phyloP scores from a whole-genome alignment of 148 eudicot genomes.

The Gaultheria prostrata region DNA sequence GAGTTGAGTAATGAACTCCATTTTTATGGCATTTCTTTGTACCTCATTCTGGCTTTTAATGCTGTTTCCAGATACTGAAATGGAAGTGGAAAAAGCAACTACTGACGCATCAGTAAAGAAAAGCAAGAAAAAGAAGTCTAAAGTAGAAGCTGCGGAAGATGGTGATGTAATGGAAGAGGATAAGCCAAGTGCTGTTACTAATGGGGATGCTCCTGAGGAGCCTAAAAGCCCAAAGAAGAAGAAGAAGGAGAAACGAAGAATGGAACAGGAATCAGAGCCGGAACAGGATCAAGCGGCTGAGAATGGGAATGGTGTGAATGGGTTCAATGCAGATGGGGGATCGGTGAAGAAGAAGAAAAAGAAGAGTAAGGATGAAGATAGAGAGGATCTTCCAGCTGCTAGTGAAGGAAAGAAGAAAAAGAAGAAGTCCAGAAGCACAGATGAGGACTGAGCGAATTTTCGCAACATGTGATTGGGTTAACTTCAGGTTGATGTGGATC shows the following conservation, averaged over 20 bases:
- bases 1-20: not conserved
- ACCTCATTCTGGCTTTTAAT: not conserved
- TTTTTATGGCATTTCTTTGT: not conserved
- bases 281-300: constrained; percentile 24
- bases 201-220: constrained; percentile 47
- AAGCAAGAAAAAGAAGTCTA: constrained; percentile 76
- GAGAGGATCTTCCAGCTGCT: constrained; percentile 35
- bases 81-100: constrained; percentile 51
- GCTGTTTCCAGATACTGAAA: constrained; percentile 40
- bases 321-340: constrained; percentile 26
- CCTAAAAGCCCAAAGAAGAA: constrained; percentile 58
- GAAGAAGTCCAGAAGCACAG: constrained; percentile 51
- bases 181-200: constrained; percentile 25
- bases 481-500: not conserved
- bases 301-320: constrained; percentile 26
- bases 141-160: constrained; percentile 31
- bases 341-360: constrained; percentile 55
- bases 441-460: constrained; percentile 14
- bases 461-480: not conserved
- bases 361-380: constrained; percentile 42
- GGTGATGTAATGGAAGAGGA: constrained; percentile 29
- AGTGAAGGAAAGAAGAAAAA: constrained; percentile 64
- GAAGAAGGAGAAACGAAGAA: constrained; percentile 68
- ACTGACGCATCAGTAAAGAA: constrained; percentile 44
- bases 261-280: constrained; percentile 31